Evolutionary conservation across 1,284 basidiomycete species (phyloP), one percentile per base, ranked within the genome.

Genomic region (Apiotrichum laibachii): DNA sequence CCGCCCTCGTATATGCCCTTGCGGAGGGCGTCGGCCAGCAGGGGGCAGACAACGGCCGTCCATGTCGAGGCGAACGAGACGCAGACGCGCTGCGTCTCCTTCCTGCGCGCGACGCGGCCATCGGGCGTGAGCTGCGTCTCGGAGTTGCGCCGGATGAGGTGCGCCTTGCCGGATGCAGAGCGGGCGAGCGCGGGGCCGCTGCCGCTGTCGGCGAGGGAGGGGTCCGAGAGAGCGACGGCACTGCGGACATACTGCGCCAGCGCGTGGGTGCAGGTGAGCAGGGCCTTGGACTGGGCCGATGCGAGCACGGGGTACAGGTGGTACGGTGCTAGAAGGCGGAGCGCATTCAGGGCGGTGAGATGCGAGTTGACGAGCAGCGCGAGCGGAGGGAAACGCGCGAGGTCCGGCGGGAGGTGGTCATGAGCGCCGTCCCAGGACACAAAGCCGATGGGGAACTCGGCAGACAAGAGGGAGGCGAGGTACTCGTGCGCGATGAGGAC

Each of bases 261-360:
- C 2, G 80, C 77, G 16, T 59, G 47, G 0, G 73, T 72, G n/a
- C 67, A 62, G 0, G 59, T 40, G 13, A 60, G 33, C 5, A 93
- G 77, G 2, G 82, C 80, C 3, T 71, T 72, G 48, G 87, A 84
- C 48, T 90, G 79, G 6, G 80, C 72, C 0, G 67, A 66, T 1
- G 81, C 70, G 3, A 91, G 72, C 35, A 81, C 73, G 2, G 70
- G 73, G 50, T 82, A 78, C 44, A 86, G 80, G 44, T 80, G 80
- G 9, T 84, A 77, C 0, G 91, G 89, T 0, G 90, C 89, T 12
- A 95, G 82, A 11, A 92, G 80, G 1, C 92, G 87, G 15, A 97
- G 81, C 2, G 86, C 81, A 75, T 97, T 97, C 52, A 96, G 80
- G 0, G 88, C 82, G 1, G 84, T 81, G 5, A 92, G 81, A 37